Evolutionary conservation across 148 eudicot species (phyloP).

Genomic region (Camellia sinensis): DNA sequence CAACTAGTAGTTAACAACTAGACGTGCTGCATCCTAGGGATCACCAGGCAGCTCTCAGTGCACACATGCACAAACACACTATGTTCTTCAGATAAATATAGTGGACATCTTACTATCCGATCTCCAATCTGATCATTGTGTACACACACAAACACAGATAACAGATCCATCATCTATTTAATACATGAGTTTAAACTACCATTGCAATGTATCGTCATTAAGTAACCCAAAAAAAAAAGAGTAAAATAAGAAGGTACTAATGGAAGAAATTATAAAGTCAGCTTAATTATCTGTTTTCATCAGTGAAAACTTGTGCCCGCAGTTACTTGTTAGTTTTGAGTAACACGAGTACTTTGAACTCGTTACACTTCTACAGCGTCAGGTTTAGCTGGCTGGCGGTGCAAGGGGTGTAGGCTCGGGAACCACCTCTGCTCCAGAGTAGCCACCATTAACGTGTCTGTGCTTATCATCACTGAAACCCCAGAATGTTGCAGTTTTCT

Average conservation of each 20-base stretch:
- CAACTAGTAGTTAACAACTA: no score
- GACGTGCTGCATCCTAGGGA: no score
- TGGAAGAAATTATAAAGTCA: background rate
- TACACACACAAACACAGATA: no score
- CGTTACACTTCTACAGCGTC: background rate
- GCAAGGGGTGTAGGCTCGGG: conserved; percentile 38
- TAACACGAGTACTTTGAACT: background rate
- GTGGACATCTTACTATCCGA: background rate
- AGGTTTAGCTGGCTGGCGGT: conserved; percentile 15
- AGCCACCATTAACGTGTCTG: conserved; percentile 15
- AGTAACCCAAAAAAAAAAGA: background rate
- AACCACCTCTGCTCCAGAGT: conserved; percentile 40
- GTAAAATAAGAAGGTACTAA: background rate
- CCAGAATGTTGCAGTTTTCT: conserved; percentile 41
- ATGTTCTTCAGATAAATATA: background rate
- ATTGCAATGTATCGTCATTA: no score
- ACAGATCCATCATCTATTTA: no score
- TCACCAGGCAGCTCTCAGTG: no score
- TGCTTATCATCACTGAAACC: conserved; percentile 34
- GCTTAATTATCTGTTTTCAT: background rate
- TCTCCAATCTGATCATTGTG: background rate
- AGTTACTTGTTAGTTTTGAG: background rate
- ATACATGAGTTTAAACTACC: no score
- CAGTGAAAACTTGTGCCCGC: background rate
- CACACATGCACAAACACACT: no score